Evolutionary conservation across 176 grass and related monocot species (phyloP), one percentile per base, ranked within the genome.

Genomic region (Urochloa ruziziensis): DNA sequence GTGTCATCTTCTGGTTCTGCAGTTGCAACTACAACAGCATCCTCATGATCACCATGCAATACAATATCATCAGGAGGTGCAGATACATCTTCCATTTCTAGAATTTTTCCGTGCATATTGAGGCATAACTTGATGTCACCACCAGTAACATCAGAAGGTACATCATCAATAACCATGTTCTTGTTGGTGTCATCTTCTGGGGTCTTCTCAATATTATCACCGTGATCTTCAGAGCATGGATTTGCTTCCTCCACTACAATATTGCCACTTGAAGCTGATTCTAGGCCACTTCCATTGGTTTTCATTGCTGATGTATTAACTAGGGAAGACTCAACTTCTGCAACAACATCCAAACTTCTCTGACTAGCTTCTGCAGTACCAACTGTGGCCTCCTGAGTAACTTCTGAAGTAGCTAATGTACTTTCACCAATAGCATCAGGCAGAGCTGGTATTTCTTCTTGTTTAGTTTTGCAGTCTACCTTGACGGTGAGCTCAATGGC

Each of bases 301-400:
- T 74, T 67, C 62, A 80, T 49, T 85, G 48, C 58, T 6, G 74
- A 61, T 72, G 39, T 21, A 85, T 89, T 62, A 44, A 75, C 69
- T 33, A 67, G 37, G 66, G 64, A 71, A 54, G 61, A 79, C 52
- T 78, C 49, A 35, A 77, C 77, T 76, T 92, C 74, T 74, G 33
- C 37, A 76, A 62, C 83, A 83, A 7, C 70, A 86, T 18, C 75
- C 59, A 81, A 76, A 52, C 80, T 70, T 74, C 48, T 68, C 60
- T 49, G 65, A 60, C 63, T 62, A 88, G 34, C 62, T 86, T 62
- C 62, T 62, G 35, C 13, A 62, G 40, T 43, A 71, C 3, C 10
- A 42, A 61, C 35, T 23, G 40, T 32, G 78, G 23, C 28, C 49
- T 88, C 65, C 27, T 65, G 66, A 34, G 18, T 72, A 72, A 63